These are phyloP conservation scores for Arthrinium puccinioides DNA, from an alignment of 2,329 filamentous ascomycete species.

Conservation along the genomic window DNA sequence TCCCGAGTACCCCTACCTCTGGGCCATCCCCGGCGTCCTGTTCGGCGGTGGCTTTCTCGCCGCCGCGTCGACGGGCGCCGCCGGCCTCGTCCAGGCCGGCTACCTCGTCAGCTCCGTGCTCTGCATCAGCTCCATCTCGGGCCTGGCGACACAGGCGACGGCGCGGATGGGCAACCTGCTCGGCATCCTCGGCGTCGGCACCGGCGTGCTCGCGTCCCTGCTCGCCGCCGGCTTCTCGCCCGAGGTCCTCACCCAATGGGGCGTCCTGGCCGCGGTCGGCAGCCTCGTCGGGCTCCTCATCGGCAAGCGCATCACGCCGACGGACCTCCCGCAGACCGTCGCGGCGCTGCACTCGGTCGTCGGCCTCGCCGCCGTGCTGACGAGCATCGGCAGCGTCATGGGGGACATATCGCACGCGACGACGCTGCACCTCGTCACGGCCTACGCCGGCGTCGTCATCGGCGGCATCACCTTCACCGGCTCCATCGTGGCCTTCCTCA, in stretches of 20 bases:
- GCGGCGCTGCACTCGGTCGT: conserved; percentile 87
- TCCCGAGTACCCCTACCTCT: conserved; percentile 82
- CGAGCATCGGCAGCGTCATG: conserved; percentile 82
- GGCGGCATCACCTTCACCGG: conserved; percentile 87
- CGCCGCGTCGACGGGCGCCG: conserved; percentile 73
- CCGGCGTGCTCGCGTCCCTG: conserved; percentile 76
- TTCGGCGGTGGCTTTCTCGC: conserved; percentile 78
- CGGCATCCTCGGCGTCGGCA: conserved; percentile 76
- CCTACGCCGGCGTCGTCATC: conserved; percentile 80
- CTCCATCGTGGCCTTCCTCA: conserved; percentile 82
- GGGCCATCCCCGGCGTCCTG: conserved; percentile 66
- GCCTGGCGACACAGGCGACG: conserved; percentile 74
- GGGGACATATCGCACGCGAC: conserved; percentile 62
- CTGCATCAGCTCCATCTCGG: conserved; percentile 78
- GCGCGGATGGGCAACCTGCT: conserved; percentile 80
- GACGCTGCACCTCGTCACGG: conserved; percentile 76
- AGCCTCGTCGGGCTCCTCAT: conserved; percentile 63
- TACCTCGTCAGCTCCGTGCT: conserved; percentile 80
- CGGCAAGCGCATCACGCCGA: conserved; percentile 80
- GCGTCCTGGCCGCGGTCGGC: conserved; percentile 66
- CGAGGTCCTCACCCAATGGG: conserved; percentile 74
- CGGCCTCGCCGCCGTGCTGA: conserved; percentile 79
- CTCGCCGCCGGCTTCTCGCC: conserved; percentile 73
- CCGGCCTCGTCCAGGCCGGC: conserved; percentile 78
- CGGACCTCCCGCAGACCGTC: conserved; percentile 81